Evolutionary conservation across 1,284 basidiomycete species (phyloP).

Genomic region (Stygiomarasmius scandens): DNA sequence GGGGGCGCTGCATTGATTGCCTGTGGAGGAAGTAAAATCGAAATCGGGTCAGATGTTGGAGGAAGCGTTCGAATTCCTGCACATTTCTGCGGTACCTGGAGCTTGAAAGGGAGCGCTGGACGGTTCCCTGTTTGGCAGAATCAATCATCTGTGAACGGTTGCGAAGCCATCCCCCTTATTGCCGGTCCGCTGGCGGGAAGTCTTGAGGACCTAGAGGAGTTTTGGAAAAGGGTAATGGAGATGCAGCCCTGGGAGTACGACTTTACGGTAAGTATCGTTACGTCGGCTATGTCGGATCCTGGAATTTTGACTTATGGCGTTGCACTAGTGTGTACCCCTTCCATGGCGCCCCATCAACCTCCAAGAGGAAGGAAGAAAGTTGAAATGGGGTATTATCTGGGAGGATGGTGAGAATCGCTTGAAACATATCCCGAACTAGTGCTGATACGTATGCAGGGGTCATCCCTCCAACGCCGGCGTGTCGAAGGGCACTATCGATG

Average conservation of each 20-base stretch:
- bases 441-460: conserved; percentile 19
- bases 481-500: conserved; percentile 64
- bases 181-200: conserved; percentile 66
- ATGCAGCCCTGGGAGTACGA: conserved; percentile 61
- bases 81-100: conserved; percentile 67
- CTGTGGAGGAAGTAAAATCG: conserved; percentile 72
- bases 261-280: conserved; percentile 42
- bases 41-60: conserved; percentile 76
- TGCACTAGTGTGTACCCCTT: conserved; percentile 47
- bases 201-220: conserved; percentile 64
- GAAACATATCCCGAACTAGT: neutral
- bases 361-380: conserved; percentile 46
- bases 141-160: conserved; percentile 48
- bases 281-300: neutral
- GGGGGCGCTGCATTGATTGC: conserved; percentile 77
- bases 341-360: conserved; percentile 56
- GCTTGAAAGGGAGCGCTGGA: conserved; percentile 63
- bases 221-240: conserved; percentile 57
- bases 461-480: conserved; percentile 67
- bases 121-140: conserved; percentile 55
- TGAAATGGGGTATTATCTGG: conserved; percentile 62
- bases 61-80: conserved; percentile 81
- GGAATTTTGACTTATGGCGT: neutral
- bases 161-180: conserved; percentile 57
- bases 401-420: conserved; percentile 44